These are phyloP conservation scores for Naganishia vishniacii DNA, from an alignment of 768 basidiomycete genomes.

Conservation along the genomic window DNA sequence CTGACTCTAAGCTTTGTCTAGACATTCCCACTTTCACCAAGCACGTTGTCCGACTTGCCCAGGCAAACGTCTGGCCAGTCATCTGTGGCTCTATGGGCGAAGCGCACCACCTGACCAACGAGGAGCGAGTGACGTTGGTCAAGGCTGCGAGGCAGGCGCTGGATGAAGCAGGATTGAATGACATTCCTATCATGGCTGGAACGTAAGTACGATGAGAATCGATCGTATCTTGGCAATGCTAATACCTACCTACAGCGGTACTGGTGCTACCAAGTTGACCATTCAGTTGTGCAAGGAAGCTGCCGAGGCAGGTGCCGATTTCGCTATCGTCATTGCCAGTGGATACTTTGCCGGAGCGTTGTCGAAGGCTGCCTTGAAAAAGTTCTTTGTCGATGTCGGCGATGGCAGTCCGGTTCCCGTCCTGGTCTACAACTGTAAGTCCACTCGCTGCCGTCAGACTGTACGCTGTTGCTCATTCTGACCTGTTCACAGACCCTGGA, in stretches of 20 bases:
- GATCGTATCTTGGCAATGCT: background rate
- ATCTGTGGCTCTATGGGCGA: conserved; percentile 82
- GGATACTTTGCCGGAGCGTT: conserved; percentile 81
- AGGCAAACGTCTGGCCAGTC: conserved; percentile 65
- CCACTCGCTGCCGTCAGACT: conserved; percentile 19
- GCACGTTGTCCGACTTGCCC: conserved; percentile 63
- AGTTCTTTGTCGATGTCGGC: conserved; percentile 70
- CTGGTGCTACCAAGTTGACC: conserved; percentile 75
- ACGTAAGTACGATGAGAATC: conserved; percentile 50
- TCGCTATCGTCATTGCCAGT: conserved; percentile 73
- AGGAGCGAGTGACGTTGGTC: conserved; percentile 64
- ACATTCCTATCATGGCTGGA: conserved; percentile 70
- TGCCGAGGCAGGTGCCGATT: conserved; percentile 78
- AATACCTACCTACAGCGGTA: too few species aligned
- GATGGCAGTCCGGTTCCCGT: conserved; percentile 78
- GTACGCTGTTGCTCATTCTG: background rate
- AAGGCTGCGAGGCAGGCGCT: conserved; percentile 64
- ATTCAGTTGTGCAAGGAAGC: conserved; percentile 69
- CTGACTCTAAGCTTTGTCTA: conserved; percentile 31
- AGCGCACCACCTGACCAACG: conserved; percentile 64
- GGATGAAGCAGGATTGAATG: conserved; percentile 59
- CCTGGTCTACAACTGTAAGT: conserved; percentile 81
- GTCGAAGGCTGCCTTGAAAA: conserved; percentile 64
- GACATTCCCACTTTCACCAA: conserved; percentile 65
- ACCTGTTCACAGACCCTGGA: conserved; percentile 61